Base-by-base conservation (phyloP, 75 land plant genomes). In the Pinus taeda region DNA sequence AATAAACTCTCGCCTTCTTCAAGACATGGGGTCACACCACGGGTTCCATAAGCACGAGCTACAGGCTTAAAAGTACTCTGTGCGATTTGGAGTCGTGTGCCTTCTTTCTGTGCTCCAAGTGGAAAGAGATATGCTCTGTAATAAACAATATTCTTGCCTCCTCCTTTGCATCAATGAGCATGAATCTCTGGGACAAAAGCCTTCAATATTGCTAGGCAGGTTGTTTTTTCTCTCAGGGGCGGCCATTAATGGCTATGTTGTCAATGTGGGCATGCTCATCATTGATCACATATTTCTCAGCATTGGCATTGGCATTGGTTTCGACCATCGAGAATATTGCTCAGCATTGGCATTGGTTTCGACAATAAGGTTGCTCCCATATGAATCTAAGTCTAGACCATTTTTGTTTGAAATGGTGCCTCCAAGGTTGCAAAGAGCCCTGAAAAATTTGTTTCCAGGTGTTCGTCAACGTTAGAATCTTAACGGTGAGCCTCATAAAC, bases 231-330 rank as follows among this genome's bases (percentile, higher is more conserved):
- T 81, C 6, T 29, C 45, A 17, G 93, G 94, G 15, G 90, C 90
- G 1, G 74, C 79, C 75, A 11, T 92, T 74, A 90, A 90, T 66
- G 93, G 77, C 0, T 66, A 71, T 15, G 92, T 92, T 0, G 15
- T 39, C 1, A 71, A 79, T 45, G 79, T 88, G 12, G 84, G 82
- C 73, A 92, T 92, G 94, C 84, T 90, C 29, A 92, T 92, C 73
- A 20, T 88, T 20, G 93, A 93, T 4, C 82, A 90, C 22, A 77
- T 90, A 7, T 29, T 92, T 5, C 84, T 92, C 14, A 93, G 93
- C 33, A 60, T 92, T n/a, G n/a, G n/a, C 18, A 90, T n/a, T n/a
- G n/a, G 92, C 0, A 81, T 90, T n/a, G 92, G 93, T 0, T 92
- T 88, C 57, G 87, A 86, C 45, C 90, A 26, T 26, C 26, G 0